Base-by-base conservation (phyloP, 2,329 filamentous ascomycete genomes). In the Tolypocladium tundrense region DNA sequence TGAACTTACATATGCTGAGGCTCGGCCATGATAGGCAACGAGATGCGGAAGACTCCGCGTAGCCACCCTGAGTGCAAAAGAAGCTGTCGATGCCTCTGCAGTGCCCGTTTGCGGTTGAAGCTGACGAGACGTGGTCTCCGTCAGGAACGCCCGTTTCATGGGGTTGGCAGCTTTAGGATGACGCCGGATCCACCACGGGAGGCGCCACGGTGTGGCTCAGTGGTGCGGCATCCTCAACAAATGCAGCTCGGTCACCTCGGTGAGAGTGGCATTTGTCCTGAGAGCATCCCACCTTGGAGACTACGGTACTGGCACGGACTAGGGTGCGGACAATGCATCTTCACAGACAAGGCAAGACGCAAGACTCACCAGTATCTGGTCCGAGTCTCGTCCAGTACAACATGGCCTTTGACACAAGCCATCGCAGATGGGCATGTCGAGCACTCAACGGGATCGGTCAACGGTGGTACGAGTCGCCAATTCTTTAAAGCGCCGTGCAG, bases 391-490 rank as follows among this genome's bases (percentile, higher is more conserved):
- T 50, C 45, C 27, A 10, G 40, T 4, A 19, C 39, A 9, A 19
- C 14, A 19, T 19, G 39, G 39, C 39, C 16, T 9, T 16, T 39
- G 39, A 40, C 41, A 42, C 19, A 21, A 4, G 19, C 41, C 41
- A 21, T n/a, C 41, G 40, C 41, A 42, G 9, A 43, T 42, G 39
- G n/a, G 64, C 48, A 80, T 83, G 80, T 84, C 78, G 81, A 78
- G 72, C 77, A 77, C 81, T 82, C 79, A 83, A 85, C 82, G 82
- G 82, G 80, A 84, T 78, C 79, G 80, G 76, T 76, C 75, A 79
- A 82, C 74, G 72, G 73, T 59, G 65, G 67, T 70, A 74, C 77
- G 78, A 81, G 75, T 81, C 78, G 73, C 77, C 80, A 83, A 84
- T 85, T 84, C 81, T 84, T 84, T 73, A 72, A 83, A 83, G 80